Percentiles rank a stretch among this genome's conserved stretches.
phyloP scores from a whole-genome alignment of 768 basidiomycete genomes.

The Fomitopsis pulvina region DNA sequence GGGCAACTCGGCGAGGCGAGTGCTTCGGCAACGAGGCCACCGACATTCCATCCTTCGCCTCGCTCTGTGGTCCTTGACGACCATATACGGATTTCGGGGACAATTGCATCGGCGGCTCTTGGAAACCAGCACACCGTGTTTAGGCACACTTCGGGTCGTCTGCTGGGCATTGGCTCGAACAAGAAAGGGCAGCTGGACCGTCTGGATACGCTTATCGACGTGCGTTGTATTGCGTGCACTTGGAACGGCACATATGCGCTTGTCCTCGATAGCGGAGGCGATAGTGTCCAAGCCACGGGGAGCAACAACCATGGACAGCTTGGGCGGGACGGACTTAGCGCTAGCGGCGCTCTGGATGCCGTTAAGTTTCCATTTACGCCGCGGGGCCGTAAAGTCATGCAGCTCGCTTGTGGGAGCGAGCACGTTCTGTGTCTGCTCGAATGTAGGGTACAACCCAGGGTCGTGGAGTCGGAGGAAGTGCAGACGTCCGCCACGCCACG shows the following conservation, averaged over 20 bases:
- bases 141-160: too few relatives aligned
- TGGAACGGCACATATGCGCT: slow-evolving; percentile 76
- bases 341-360: slow-evolving; percentile 15
- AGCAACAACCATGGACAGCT: slow-evolving; percentile 60
- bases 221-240: slow-evolving; percentile 47
- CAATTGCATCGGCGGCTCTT: slow-evolving; percentile 26
- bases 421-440: slow-evolving; percentile 50
- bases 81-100: neutral
- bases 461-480: too few relatives aligned
- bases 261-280: slow-evolving; percentile 22
- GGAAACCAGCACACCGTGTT: slow-evolving; percentile 52
- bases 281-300: slow-evolving; percentile 43
- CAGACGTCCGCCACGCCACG: too few relatives aligned
- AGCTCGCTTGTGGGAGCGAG: slow-evolving; percentile 76
- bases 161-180: slow-evolving; percentile 67
- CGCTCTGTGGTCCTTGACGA: slow-evolving; percentile 23
- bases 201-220: slow-evolving; percentile 19
- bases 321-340: slow-evolving; percentile 33
- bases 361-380: slow-evolving; percentile 26
- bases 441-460: too few relatives aligned
- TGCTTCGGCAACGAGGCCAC: slow-evolving; percentile 23
- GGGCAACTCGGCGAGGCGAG: slow-evolving; percentile 66
- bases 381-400: slow-evolving; percentile 13
- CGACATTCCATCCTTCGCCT: slow-evolving; percentile 19
- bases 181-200: slow-evolving; percentile 41